Base-by-base conservation (phyloP, 1,284 basidiomycete species). In the Rhodofomes roseus region DNA sequence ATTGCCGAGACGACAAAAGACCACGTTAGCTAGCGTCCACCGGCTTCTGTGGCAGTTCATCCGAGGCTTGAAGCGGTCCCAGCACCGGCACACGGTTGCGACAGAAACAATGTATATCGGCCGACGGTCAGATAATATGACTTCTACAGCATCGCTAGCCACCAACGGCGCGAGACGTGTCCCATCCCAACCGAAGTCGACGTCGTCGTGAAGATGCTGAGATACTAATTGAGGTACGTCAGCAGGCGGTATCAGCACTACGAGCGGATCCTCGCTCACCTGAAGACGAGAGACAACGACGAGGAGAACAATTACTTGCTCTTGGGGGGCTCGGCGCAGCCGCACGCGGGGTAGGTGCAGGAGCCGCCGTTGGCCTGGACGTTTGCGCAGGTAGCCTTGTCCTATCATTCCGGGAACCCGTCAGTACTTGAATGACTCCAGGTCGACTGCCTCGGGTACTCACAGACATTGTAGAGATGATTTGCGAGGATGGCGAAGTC, bases 311-410 rank as follows among this genome's bases (percentile, higher is more conserved):
- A 5, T 36, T 36, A 52, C 50, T 52, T 52, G 50, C 50, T 52
- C 50, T 52, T 52, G 14, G 50, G 50, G 50, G 50, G 50, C 50
- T 52, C 50, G 29, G 50, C 50, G 50, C 50, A 52, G 50, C 50
- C 50, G 31, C 50, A 52, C 12, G 50, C 50, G 1, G 50, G 50
- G 34, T 52, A 52, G 50, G 50, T 52, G 50, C 50, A 52, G 50
- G 50, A 22, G 31, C 50, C 50, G 50, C 50, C 50, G 50, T 52
- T 52, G 31, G 50, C 50, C 50, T 52, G 50, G 6, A 52, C 50
- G 50, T 52, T 52, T 22, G 50, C 50, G 50, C 50, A 52, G 18
- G 50, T 52, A 37, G 50, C 50, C 16, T 52, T 52, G 50, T 52
- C 50, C 50, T 52, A 23, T 4, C 31, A 29, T 14, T 14, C 34